Evolutionary conservation across 257 asterid species (phyloP).

Genomic region (Capsicum chinense): DNA sequence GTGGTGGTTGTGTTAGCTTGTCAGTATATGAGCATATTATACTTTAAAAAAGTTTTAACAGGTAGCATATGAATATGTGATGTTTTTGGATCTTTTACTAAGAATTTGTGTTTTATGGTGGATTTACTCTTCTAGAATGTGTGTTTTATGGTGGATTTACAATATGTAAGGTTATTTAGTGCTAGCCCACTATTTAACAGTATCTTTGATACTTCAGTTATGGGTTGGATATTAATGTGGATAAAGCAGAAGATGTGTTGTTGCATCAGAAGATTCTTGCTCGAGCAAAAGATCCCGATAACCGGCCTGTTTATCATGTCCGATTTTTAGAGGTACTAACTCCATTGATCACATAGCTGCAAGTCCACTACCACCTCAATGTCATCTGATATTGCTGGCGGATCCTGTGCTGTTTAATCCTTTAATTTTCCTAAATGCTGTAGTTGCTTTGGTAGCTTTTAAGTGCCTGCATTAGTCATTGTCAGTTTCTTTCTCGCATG

Average conservation of each 20-base stretch:
- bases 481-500: conserved; percentile 3
- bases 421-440: background rate
- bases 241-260: conserved; percentile 86
- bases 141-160: background rate
- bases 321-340: conserved; percentile 72
- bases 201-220: conserved; percentile 53
- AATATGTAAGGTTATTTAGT: background rate
- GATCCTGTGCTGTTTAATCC: background rate
- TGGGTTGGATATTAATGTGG: conserved; percentile 78
- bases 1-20: background rate
- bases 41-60: background rate
- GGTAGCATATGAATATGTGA: background rate
- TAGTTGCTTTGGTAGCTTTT: conserved; percentile 20
- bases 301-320: conserved; percentile 77
- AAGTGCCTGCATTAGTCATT: background rate
- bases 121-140: background rate
- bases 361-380: background rate
- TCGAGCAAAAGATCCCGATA: conserved; percentile 73
- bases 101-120: background rate
- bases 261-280: conserved; percentile 82
- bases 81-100: background rate
- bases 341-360: conserved; percentile 7
- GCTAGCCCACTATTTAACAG: background rate
- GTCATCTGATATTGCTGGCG: background rate
- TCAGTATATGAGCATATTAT: background rate